Evolutionary conservation across 1,284 basidiomycete genomes (phyloP), one percentile per base, ranked within the genome.

Genomic region (Malassezia nana): DNA sequence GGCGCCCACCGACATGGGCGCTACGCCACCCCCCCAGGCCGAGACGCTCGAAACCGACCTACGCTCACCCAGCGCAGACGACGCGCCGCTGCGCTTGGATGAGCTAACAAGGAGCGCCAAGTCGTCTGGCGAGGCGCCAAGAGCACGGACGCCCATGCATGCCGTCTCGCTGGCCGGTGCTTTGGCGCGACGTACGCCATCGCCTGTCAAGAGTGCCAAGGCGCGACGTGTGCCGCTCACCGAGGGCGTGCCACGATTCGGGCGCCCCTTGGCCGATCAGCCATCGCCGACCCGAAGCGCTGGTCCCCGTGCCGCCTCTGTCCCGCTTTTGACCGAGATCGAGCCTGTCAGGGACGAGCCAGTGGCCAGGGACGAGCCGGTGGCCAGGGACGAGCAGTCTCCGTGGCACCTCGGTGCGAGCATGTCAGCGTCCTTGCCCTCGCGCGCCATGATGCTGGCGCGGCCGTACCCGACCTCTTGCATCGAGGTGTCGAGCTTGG

Each of bases 401-500:
- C 20, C 50, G 2, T 25, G 30, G 2, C 47, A 55, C 29, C 31
- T 55, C 12, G 50, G 53, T 22, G 53, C 47, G 20, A 55, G 32
- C 29, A 28, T 55, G 2, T 46, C 48, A 5, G 55, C 56, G 22
- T 52, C 54, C 4, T 52, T 50, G 22, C 39, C 44, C 16, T 57
- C 55, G 25, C 64, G 66, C 10, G 58, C 63, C 1, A 45, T 62
- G 28, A 66, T 65, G 52, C 66, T 66, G 16, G 45, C 57, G 5
- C 63, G 63, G 29, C 38, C 54, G 1, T 57, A 60, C 4, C 62
- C 65, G 0, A 66, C 66, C 12, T 59, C 64, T 1, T 66, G 67
- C 30, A 53, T 70, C 24, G 66, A 70, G 44, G 60, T 70, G 26
- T 60, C 66, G 7, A 64, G 61, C 15, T 55, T 67, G 13, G 64